Conservation (phyloP, 805 yeast genomes). For the Ogataea populi-albae region DNA sequence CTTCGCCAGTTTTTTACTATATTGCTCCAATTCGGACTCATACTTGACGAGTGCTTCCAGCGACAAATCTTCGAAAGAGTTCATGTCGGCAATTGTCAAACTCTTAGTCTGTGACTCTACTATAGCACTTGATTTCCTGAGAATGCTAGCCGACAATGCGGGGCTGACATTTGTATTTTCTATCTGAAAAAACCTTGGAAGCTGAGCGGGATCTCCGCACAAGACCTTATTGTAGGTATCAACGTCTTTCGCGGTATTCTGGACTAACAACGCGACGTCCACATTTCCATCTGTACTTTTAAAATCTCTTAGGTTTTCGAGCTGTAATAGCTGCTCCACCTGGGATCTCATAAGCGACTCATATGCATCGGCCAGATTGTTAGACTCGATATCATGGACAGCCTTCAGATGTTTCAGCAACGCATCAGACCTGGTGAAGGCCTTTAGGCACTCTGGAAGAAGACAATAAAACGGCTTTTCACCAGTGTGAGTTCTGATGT, state of each 20-base stretch:
- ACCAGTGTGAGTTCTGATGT: slow-evolving; percentile 63
- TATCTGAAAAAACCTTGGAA: slow-evolving; percentile 6
- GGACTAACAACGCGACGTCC: slow-evolving; percentile 5
- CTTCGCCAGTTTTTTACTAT: slow-evolving; percentile 19
- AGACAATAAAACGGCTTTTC: slow-evolving; percentile 65
- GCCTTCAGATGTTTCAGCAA: slow-evolving; percentile 61
- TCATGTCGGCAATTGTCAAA: slow-evolving; percentile 5
- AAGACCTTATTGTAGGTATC: slow-evolving; percentile 8
- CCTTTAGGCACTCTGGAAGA: slow-evolving; percentile 62
- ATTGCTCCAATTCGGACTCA: slow-evolving; percentile 19
- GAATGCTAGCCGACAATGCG: slow-evolving; percentile 1
- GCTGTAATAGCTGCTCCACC: slow-evolving; percentile 1
- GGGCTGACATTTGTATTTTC: slow-evolving; percentile 6
- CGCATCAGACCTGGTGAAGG: slow-evolving; percentile 59
- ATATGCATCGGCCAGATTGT: slow-evolving; percentile 19
- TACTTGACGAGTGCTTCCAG: slow-evolving; percentile 15
- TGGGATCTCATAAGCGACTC: slow-evolving; percentile 13
- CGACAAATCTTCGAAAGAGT: slow-evolving; percentile 15
- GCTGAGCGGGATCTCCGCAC: background rate
- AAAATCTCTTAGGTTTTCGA: slow-evolving; percentile 3
- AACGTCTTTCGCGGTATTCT: slow-evolving; percentile 3
- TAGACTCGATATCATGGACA: slow-evolving; percentile 50
- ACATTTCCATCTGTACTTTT: slow-evolving; percentile 5
- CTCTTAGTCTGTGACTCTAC: slow-evolving; percentile 3
- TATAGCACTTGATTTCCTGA: slow-evolving; percentile 1